Evolutionary conservation across 495 filamentous ascomycete species (phyloP).

Genomic region (Xylaria scruposa): DNA sequence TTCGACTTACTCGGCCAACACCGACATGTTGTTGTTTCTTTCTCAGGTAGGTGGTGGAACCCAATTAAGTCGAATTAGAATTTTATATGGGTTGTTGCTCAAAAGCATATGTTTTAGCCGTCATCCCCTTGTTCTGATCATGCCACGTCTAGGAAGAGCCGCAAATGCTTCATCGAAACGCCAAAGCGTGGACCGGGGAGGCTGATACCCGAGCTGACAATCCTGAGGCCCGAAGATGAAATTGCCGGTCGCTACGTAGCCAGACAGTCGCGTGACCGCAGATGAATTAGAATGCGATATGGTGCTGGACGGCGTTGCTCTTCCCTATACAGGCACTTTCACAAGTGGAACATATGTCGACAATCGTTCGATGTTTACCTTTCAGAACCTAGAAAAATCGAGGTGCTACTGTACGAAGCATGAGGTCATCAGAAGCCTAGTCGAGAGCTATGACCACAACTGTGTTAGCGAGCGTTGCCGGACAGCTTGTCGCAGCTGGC

Average conservation of each 20-base stretch:
- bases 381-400: slow-evolving; percentile 10
- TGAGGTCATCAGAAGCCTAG: slow-evolving; percentile 14
- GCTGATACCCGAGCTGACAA: background rate
- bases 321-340: background rate
- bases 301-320: slow-evolving; percentile 12
- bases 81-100: slow-evolving; percentile 36
- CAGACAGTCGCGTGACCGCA: background rate
- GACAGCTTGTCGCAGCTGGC: slow-evolving; percentile 9
- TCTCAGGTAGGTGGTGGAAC: slow-evolving; percentile 16
- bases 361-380: slow-evolving; percentile 26
- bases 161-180: slow-evolving; percentile 6
- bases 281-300: slow-evolving; percentile 1
- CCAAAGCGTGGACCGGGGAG: background rate
- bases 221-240: background rate
- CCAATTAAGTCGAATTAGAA: slow-evolving; percentile 16
- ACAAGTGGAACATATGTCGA: slow-evolving; percentile 25
- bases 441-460: slow-evolving; percentile 21
- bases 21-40: slow-evolving; percentile 59
- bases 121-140: slow-evolving; percentile 26
- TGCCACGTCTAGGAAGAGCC: slow-evolving; percentile 14
- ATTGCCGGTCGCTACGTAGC: background rate
- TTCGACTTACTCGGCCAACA: slow-evolving; percentile 68
- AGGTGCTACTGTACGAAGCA: slow-evolving; percentile 1
- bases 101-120: background rate
- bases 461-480: background rate